Conservation (phyloP, 371 early-diverging fungal species). For the Mortierella sp. region DNA sequence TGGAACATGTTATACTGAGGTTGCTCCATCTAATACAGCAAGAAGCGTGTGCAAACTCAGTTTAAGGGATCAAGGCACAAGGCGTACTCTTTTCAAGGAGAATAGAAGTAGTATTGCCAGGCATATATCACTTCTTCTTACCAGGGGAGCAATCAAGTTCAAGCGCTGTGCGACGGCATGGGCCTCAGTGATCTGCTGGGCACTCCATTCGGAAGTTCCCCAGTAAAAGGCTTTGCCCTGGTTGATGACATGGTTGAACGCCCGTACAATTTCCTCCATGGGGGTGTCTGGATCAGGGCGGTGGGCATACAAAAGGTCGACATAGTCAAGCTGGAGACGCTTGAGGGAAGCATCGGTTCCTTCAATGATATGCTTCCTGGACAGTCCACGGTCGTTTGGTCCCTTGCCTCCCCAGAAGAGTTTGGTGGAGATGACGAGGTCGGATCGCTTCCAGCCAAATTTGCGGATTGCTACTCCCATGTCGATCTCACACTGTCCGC, state of each 20-base stretch:
- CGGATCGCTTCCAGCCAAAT: slow-evolving; percentile 75
- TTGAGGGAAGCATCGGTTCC: slow-evolving; percentile 82
- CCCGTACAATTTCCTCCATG: slow-evolving; percentile 89
- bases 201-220: slow-evolving; percentile 90
- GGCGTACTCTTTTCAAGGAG: too few species aligned
- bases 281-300: slow-evolving; percentile 78
- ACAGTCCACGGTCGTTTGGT: slow-evolving; percentile 86
- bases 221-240: slow-evolving; percentile 88
- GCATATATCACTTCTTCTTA: too few species aligned
- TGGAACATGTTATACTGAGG: slow-evolving; percentile 91
- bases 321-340: slow-evolving; percentile 82
- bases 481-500: slow-evolving; percentile 83
- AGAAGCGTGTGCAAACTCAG: too few species aligned
- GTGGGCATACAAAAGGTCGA: slow-evolving; percentile 87
- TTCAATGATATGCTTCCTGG: slow-evolving; percentile 88
- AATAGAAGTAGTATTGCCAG: too few species aligned
- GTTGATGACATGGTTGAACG: slow-evolving; percentile 88
- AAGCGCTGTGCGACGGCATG: slow-evolving; percentile 75
- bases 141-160: slow-evolving; percentile 76
- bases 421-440: slow-evolving; percentile 86
- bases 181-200: slow-evolving; percentile 84
- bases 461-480: slow-evolving; percentile 83
- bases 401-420: slow-evolving; percentile 87
- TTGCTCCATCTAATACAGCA: slow-evolving; percentile 78
- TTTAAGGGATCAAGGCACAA: too few species aligned